phyloP scores from a whole-genome alignment of 345 rosid species.

The Gossypium sturtianum region DNA sequence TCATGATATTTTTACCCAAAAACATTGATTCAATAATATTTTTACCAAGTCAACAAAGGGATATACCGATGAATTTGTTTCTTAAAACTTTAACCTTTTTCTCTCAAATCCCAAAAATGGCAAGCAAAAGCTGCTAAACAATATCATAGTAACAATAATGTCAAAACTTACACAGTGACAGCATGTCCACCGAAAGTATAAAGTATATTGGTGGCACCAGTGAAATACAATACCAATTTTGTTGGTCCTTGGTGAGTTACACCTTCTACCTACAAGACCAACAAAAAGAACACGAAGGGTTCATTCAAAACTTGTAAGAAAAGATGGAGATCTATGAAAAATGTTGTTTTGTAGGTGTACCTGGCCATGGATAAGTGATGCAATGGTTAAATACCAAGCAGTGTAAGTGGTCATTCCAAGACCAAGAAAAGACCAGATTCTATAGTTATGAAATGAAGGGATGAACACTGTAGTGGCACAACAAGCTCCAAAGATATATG shows the following conservation, averaged over 20 bases:
- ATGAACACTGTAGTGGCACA: constrained; percentile 77
- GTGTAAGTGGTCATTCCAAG: constrained; percentile 86
- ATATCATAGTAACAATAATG: neutral
- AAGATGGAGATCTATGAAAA: neutral
- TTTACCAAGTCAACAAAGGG: no score
- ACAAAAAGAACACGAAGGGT: neutral
- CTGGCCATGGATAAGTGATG: constrained; percentile 62
- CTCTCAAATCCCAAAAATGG: no score
- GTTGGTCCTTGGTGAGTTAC: constrained; percentile 61
- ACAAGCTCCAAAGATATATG: constrained; percentile 85
- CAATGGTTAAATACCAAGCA: constrained; percentile 75
- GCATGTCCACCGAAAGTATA: constrained; percentile 91
- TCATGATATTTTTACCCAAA: no score
- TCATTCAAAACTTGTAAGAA: neutral
- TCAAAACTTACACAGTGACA: constrained; percentile 64
- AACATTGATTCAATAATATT: no score
- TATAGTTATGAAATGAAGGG: constrained; percentile 77
- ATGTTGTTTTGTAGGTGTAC: constrained; percentile 15
- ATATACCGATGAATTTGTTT: no score
- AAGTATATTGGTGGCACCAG: constrained; percentile 89
- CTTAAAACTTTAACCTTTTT: no score
- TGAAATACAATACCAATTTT: constrained; percentile 62
- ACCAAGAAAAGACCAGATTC: constrained; percentile 81
- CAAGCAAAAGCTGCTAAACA: neutral
- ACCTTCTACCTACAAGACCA: constrained; percentile 38